These are phyloP conservation scores for Crithidia sp. DNA, from an alignment of 208 protist genomes.

Conservation along the genomic window DNA sequence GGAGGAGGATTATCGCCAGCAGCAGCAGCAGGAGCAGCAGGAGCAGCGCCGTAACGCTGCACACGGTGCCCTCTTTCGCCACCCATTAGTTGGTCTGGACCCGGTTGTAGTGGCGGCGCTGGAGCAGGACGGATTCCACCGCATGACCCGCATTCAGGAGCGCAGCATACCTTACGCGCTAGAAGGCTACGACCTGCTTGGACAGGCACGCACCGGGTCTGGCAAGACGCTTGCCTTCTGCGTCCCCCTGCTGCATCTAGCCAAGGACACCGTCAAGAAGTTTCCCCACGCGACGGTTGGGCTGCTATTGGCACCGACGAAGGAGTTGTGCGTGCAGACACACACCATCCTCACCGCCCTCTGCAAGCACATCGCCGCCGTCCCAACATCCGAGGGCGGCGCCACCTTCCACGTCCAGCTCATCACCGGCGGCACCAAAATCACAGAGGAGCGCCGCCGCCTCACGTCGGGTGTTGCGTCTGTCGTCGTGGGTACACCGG, in stretches of 20 bases:
- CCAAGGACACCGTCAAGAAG: constrained; percentile 51
- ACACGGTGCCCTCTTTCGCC: constrained; percentile 63
- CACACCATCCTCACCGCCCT: constrained; percentile 88
- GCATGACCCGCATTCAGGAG: constrained; percentile 95
- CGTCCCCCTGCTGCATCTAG: constrained; percentile 94
- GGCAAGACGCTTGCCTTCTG: constrained; percentile 96
- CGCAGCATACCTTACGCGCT: constrained; percentile 93
- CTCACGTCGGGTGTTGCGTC: constrained; percentile 57
- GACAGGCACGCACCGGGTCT: constrained; percentile 93
- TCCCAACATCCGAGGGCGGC: constrained; percentile 10
- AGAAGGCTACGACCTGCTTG: constrained; percentile 91
- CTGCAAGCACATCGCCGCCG: constrained; percentile 57
- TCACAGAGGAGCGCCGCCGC: constrained; percentile 71
- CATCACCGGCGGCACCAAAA: constrained; percentile 91
- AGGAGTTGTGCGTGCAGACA: constrained; percentile 94
- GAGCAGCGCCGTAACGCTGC: constrained; percentile 33
- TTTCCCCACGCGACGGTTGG: constrained; percentile 62
- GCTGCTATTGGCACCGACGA: constrained; percentile 91
- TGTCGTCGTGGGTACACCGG: constrained; percentile 89
- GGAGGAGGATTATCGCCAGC: not conserved
- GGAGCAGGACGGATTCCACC: constrained; percentile 64
- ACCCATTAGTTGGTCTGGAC: constrained; percentile 81
- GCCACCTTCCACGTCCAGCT: constrained; percentile 75
- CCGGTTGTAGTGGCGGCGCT: constrained; percentile 57
- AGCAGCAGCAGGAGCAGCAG: constrained; percentile 28